Percentiles rank a stretch among this genome's conserved stretches.
Conservation (phyloP, 1,284 basidiomycete species). For the Ceratobasidium sp. region DNA sequence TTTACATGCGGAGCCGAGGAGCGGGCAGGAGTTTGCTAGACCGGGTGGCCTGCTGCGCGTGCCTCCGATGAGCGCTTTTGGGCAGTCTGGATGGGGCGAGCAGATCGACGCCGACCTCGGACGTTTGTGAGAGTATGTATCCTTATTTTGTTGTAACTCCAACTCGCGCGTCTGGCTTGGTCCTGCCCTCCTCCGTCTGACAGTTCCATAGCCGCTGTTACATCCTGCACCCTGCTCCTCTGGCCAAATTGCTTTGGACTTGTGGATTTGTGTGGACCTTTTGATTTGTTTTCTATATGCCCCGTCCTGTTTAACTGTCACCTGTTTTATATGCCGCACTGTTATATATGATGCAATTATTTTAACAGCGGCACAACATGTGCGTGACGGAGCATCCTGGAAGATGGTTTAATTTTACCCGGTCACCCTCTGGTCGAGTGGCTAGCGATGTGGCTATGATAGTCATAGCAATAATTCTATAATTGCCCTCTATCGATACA, state of each 20-base stretch:
- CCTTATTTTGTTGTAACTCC: conserved; percentile 7
- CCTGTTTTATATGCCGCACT: conserved; percentile 38
- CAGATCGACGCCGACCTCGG: background rate
- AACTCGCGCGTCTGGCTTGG: background rate
- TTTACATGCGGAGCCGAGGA: conserved; percentile 31
- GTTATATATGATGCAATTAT: conserved; percentile 45
- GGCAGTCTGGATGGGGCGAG: conserved; percentile 28
- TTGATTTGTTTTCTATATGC: conserved; percentile 18
- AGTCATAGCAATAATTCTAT: too few species aligned
- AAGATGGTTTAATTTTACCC: too few species aligned
- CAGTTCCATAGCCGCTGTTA: background rate
- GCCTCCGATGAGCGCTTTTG: conserved; percentile 40
- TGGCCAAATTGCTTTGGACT: background rate
- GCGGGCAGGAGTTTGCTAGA: conserved; percentile 30
- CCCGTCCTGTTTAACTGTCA: conserved; percentile 1
- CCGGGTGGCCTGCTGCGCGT: conserved; percentile 5
- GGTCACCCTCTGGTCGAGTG: too few species aligned
- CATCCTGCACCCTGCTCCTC: conserved; percentile 8
- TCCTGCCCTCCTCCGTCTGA: background rate
- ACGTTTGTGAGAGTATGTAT: conserved; percentile 15
- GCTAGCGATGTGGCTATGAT: too few species aligned
- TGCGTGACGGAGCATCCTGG: too few species aligned
- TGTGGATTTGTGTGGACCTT: conserved; percentile 34
- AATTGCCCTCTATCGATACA: too few species aligned
- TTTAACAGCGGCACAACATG: background rate